Percentiles rank a stretch among this genome's conserved stretches.
phyloP scores from a whole-genome alignment of 352 stramenopile genomes.

The Pythium sp. region DNA sequence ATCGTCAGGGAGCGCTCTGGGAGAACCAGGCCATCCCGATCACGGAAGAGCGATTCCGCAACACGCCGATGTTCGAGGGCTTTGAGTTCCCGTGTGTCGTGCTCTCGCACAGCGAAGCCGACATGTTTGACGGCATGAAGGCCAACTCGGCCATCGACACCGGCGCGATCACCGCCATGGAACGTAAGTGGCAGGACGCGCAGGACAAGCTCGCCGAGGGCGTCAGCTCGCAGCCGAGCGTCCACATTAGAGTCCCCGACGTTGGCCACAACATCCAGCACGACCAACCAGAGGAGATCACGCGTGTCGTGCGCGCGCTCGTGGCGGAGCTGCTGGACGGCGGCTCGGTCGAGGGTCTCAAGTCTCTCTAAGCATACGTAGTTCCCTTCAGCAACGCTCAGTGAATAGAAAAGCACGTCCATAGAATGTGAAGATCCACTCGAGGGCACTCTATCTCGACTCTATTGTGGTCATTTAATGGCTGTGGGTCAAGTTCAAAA shows the following conservation, averaged over 20 bases:
- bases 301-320: slow-evolving; percentile 54
- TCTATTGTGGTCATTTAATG: neutral
- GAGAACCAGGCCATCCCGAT: slow-evolving; percentile 58
- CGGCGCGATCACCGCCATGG: slow-evolving; percentile 38
- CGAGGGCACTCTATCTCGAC: neutral
- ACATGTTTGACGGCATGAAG: slow-evolving; percentile 75
- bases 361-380: slow-evolving; percentile 1
- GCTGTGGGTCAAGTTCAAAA: neutral
- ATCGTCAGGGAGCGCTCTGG: slow-evolving; percentile 48
- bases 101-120: slow-evolving; percentile 57
- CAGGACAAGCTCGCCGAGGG: slow-evolving; percentile 52
- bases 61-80: slow-evolving; percentile 17
- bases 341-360: slow-evolving; percentile 12
- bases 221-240: slow-evolving; percentile 32
- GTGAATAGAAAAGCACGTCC: neutral
- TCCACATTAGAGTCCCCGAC: slow-evolving; percentile 52
- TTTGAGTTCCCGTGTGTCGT: slow-evolving; percentile 69
- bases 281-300: slow-evolving; percentile 62
- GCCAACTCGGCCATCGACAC: slow-evolving; percentile 43
- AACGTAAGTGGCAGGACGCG: slow-evolving; percentile 64
- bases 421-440: neutral
- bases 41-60: slow-evolving; percentile 61
- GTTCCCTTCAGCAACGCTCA: neutral
- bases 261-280: slow-evolving; percentile 74
- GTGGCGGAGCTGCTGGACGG: slow-evolving; percentile 26